Evolutionary conservation across 441 rosid genomes (phyloP), one percentile per base, ranked within the genome.

Genomic region (Erodium texanum): DNA sequence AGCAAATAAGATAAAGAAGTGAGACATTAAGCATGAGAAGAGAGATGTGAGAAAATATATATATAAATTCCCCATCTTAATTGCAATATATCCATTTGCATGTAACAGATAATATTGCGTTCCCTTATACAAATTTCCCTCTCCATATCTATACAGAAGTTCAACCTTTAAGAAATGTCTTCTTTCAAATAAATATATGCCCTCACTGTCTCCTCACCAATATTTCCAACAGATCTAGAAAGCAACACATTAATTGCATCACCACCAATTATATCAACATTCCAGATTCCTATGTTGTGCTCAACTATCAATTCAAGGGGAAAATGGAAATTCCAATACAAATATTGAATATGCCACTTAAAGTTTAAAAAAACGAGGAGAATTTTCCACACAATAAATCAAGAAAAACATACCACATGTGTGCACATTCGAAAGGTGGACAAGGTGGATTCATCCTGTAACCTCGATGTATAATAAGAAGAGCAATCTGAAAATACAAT

Each of bases 371-470:
- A 50, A 20, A 11, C 22, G 10, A 62, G 43, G 62, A 32, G 52
- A 14, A 50, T 29, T 18, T 65, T 29, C 56, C 73, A 63, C 66
- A 59, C 36, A 12, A 71, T 29, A 66, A 65, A 32, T 24, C 69
- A 52, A 66, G 69, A 45, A 67, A 62, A 64, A 75, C 94, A 71
- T 81, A 95, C 98, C 99, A 95, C 93, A 90, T 95, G 76, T 92
- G 99, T 66, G 89, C 88, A 81, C 99, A 95, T 71, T 95, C 99
- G 89, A 84, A 93, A 70, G 98, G 95, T 58, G 99, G 97, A 75
- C 89, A 89, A 36, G 98, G 96, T 29, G 97, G 99, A 80, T 87
- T 87, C 98, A 95, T 95, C 83, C 76, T 86, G 84, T 95, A 95
- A 68, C 99, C 99, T 80, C 96, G 87, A 71, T 82, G 90, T 71